These are phyloP conservation scores for Sisymbrium irio DNA, from an alignment of 345 rosid species.

Conservation along the genomic window DNA sequence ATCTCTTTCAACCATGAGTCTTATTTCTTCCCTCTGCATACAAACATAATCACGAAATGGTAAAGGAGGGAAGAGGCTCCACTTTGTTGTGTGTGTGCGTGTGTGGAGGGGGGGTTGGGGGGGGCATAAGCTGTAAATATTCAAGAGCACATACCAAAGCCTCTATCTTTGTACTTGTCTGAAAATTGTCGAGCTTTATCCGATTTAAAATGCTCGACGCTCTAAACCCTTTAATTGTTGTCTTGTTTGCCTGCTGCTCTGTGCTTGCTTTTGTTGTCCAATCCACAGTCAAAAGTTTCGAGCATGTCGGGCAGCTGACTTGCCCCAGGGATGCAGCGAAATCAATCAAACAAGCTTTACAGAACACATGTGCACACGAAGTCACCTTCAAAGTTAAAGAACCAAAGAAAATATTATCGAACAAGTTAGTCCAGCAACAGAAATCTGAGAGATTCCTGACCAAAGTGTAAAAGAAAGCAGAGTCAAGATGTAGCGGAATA, in stretches of 20 bases:
- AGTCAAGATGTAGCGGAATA: not conserved
- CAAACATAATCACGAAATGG: slow-evolving; percentile 22
- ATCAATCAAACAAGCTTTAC: slow-evolving; percentile 85
- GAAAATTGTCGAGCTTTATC: slow-evolving; percentile 70
- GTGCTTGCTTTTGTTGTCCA: slow-evolving; percentile 49
- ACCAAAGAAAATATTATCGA: not conserved
- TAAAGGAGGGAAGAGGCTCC: not conserved
- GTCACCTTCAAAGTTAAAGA: slow-evolving; percentile 56
- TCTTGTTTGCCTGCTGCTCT: slow-evolving; percentile 50
- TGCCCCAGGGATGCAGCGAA: slow-evolving; percentile 59
- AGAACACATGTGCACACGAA: slow-evolving; percentile 75
- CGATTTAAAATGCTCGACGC: slow-evolving; percentile 87
- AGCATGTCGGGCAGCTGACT: slow-evolving; percentile 83
- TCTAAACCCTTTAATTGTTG: slow-evolving; percentile 70
- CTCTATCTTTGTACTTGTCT: slow-evolving; percentile 97
- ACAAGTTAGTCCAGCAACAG: slow-evolving; percentile 5
- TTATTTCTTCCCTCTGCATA: slow-evolving; percentile 89
- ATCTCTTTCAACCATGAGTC: slow-evolving; percentile 91
- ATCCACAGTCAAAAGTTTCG: slow-evolving; percentile 70
- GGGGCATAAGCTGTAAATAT: slow-evolving; percentile 1
- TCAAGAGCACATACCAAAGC: slow-evolving; percentile 68
- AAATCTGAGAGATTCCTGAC: not conserved
- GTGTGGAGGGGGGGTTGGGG: too few relatives aligned
- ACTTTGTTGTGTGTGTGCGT: too few relatives aligned
- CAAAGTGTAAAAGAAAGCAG: not conserved